Percentiles rank a stretch among this genome's conserved stretches.
Conservation (phyloP, 148 eudicot species). For the Silene latifolia region DNA sequence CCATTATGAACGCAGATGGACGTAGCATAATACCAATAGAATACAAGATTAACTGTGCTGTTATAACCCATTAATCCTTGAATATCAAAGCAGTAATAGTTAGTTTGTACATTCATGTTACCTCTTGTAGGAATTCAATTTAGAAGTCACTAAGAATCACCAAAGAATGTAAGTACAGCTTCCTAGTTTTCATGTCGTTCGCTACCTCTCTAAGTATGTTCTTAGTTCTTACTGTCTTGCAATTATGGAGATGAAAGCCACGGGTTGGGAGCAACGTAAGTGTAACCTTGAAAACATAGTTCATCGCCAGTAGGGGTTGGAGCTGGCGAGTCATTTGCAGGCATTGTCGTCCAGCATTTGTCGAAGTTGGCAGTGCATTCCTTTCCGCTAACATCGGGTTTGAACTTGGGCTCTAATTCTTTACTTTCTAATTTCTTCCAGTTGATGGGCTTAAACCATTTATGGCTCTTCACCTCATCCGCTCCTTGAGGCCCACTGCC, state of each 20-base stretch:
- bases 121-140: neutral
- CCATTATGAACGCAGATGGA: no score
- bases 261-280: conserved; percentile 74
- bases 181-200: conserved; percentile 1
- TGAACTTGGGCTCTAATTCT: conserved; percentile 68
- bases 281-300: conserved; percentile 65
- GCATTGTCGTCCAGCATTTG: conserved; percentile 87
- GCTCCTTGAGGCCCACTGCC: conserved; percentile 75
- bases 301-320: conserved; percentile 68
- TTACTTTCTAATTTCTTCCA: conserved; percentile 82
- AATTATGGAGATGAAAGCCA: conserved; percentile 55
- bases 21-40: no score
- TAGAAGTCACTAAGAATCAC: neutral
- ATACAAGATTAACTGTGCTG: neutral
- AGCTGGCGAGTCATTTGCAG: conserved; percentile 84
- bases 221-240: neutral
- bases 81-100: neutral
- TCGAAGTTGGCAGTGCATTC: conserved; percentile 90
- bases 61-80: neutral
- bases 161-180: conserved; percentile 14
- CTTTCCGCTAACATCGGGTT: conserved; percentile 72
- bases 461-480: conserved; percentile 72
- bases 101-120: neutral
- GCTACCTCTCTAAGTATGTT: conserved; percentile 10
- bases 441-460: conserved; percentile 77